Percentiles rank a stretch among this genome's conserved stretches.
Conservation (phyloP, 106 monocot species). For the Vanilla planifolia region DNA sequence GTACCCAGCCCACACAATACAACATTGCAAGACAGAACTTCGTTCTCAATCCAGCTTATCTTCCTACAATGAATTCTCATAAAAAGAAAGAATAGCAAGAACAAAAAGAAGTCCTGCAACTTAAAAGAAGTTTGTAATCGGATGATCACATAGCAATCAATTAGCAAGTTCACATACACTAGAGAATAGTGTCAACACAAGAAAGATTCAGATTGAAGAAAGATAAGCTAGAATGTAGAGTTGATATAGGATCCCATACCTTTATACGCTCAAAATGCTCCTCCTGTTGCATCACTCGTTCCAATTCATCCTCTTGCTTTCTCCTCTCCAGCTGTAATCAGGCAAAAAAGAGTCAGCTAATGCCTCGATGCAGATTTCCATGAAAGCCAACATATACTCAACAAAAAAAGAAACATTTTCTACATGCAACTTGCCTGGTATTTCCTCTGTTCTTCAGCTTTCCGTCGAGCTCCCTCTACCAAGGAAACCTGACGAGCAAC, state of each 20-base stretch:
- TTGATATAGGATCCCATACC: constrained; percentile 24
- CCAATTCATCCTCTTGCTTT: constrained; percentile 92
- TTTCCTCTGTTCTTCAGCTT: constrained; percentile 93
- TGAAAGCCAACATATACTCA: not conserved
- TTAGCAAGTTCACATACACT: not conserved
- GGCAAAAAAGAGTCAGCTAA: not conserved
- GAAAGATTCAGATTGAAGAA: not conserved
- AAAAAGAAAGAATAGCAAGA: too few species aligned
- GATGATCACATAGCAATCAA: too few species aligned
- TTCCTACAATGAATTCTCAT: too few species aligned
- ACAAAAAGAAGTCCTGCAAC: too few species aligned
- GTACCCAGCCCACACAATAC: too few species aligned
- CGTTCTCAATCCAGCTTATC: too few species aligned
- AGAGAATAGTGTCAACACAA: not conserved
- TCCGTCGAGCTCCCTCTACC: constrained; percentile 91
- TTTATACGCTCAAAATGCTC: constrained; percentile 87
- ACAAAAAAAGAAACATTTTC: not conserved
- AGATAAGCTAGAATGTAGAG: not conserved
- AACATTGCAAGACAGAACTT: too few species aligned
- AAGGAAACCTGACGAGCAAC: constrained; percentile 82
- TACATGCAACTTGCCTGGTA: constrained; percentile 44
- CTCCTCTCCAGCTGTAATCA: constrained; percentile 71
- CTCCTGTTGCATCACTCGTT: constrained; percentile 83
- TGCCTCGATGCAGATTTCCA: not conserved
- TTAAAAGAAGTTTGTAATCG: too few species aligned